Conservation (phyloP, 192 early-diverging fungal genomes). For the Globomyces pollinis-pini region DNA sequence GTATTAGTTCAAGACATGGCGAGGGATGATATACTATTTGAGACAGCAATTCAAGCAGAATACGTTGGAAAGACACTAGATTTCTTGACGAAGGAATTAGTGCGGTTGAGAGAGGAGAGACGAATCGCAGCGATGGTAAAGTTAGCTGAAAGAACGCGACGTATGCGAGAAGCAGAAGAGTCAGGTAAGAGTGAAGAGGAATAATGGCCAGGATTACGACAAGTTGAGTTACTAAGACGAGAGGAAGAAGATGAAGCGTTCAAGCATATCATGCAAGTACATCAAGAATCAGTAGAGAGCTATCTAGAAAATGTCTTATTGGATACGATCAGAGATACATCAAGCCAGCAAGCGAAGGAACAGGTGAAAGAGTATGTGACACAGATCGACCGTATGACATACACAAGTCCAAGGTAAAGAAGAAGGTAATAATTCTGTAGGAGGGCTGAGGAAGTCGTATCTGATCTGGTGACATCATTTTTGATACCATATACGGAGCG, state of each 20-base stretch:
- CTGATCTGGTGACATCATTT: slow-evolving; percentile 46
- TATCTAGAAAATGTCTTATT: slow-evolving; percentile 46
- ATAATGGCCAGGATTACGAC: slow-evolving; percentile 32
- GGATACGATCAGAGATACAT: slow-evolving; percentile 26
- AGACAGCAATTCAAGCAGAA: slow-evolving; percentile 34
- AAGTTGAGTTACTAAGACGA: slow-evolving; percentile 39
- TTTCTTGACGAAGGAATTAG: slow-evolving; percentile 48
- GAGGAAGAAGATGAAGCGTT: slow-evolving; percentile 46
- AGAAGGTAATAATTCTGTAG: slow-evolving; percentile 9
- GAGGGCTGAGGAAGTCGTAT: slow-evolving; percentile 30
- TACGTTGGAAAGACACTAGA: slow-evolving; percentile 44
- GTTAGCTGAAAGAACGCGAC: slow-evolving; percentile 48
- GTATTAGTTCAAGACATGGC: not conserved
- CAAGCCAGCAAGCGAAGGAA: slow-evolving; percentile 28
- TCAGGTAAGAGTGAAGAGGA: slow-evolving; percentile 20
- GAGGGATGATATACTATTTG: slow-evolving; percentile 17
- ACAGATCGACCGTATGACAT: slow-evolving; percentile 19
- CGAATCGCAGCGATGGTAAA: slow-evolving; percentile 45
- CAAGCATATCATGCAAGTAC: slow-evolving; percentile 45
- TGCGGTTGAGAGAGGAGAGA: slow-evolving; percentile 43
- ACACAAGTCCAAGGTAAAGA: not conserved
- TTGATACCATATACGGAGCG: slow-evolving; percentile 55
- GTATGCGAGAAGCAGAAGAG: slow-evolving; percentile 53
- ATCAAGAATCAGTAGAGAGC: slow-evolving; percentile 52
- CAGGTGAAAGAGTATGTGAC: slow-evolving; percentile 41